Conservation (phyloP, 2,329 filamentous ascomycete species). For the Pestalotiopsis sp. region DNA sequence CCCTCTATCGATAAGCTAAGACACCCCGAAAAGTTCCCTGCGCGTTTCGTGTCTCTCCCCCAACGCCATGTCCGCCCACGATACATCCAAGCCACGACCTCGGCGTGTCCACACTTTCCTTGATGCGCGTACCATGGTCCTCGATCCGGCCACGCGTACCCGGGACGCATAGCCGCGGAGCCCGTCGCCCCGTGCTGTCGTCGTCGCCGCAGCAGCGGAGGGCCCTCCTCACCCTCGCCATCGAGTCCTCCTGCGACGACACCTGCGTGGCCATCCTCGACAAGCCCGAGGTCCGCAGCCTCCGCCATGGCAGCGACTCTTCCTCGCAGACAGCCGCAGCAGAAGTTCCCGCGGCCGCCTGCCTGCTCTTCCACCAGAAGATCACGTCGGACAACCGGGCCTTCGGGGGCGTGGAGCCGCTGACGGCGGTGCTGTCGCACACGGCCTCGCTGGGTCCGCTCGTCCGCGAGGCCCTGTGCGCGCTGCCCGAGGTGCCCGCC, state of each 20-base stretch:
- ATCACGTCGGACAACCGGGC: conserved; percentile 77
- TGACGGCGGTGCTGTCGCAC: conserved; percentile 76
- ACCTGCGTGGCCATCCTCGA: conserved; percentile 85
- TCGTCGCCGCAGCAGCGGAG: conserved; percentile 16
- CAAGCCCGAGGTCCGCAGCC: conserved; percentile 38
- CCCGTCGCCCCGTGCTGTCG: neutral
- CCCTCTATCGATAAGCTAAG: conserved; percentile 6
- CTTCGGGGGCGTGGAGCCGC: conserved; percentile 80
- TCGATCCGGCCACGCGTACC: conserved; percentile 12
- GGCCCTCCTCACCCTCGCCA: conserved; percentile 64
- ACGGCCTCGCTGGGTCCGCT: conserved; percentile 70
- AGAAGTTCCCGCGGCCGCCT: conserved; percentile 40
- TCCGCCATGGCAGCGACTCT: neutral
- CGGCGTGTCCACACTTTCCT: conserved; percentile 2
- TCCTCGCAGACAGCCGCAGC: neutral
- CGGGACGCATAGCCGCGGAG: conserved; percentile 12
- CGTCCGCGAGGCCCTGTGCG: conserved; percentile 62
- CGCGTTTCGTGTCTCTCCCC: neutral
- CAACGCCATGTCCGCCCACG: neutral
- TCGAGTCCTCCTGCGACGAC: conserved; percentile 90
- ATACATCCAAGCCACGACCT: neutral
- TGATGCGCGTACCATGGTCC: conserved; percentile 17
- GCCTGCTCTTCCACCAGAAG: conserved; percentile 78
- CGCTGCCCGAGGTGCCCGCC: conserved; percentile 43
- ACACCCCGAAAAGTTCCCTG: neutral